Conservation (phyloP, 169 alveolate genomes). For the Babesia ovis region DNA sequence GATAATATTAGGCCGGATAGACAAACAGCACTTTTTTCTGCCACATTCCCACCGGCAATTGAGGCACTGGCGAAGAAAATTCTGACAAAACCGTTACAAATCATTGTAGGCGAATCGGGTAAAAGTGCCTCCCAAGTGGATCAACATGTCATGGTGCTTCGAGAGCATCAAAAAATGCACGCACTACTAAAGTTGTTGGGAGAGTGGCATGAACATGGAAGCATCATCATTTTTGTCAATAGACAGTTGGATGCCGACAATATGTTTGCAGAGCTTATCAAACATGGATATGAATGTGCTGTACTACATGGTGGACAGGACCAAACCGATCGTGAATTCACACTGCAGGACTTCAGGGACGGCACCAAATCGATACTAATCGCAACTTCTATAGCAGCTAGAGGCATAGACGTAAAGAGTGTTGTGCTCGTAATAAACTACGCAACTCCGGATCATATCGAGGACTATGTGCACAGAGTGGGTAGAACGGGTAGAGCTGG, state of each 20-base stretch:
- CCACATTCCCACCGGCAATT: constrained; percentile 96
- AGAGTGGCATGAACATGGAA: constrained; percentile 94
- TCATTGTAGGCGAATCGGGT: constrained; percentile 90
- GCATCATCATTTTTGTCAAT: constrained; percentile 94
- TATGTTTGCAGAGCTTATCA: constrained; percentile 81
- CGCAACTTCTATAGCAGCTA: constrained; percentile 98
- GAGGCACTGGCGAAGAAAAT: constrained; percentile 94
- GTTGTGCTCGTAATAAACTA: constrained; percentile 95
- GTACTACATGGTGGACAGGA: constrained; percentile 98
- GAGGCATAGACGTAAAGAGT: constrained; percentile 97
- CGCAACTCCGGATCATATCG: constrained; percentile 98
- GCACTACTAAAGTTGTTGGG: constrained; percentile 93
- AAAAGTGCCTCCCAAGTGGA: constrained; percentile 91
- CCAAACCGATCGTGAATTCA: constrained; percentile 95
- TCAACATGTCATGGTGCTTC: constrained; percentile 90
- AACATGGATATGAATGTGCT: constrained; percentile 87
- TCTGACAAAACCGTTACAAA: constrained; percentile 94
- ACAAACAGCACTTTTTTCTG: constrained; percentile 97
- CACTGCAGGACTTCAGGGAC: constrained; percentile 89
- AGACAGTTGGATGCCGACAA: constrained; percentile 96
- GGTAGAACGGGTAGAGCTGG: constrained; percentile 99
- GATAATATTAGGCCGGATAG: constrained; percentile 90
- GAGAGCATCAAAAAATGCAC: constrained; percentile 83
- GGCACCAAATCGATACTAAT: constrained; percentile 85
- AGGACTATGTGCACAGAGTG: constrained; percentile 98